phyloP scores from a whole-genome alignment of 2,329 filamentous ascomycete genomes.

The Aspergillaceae sp. region DNA sequence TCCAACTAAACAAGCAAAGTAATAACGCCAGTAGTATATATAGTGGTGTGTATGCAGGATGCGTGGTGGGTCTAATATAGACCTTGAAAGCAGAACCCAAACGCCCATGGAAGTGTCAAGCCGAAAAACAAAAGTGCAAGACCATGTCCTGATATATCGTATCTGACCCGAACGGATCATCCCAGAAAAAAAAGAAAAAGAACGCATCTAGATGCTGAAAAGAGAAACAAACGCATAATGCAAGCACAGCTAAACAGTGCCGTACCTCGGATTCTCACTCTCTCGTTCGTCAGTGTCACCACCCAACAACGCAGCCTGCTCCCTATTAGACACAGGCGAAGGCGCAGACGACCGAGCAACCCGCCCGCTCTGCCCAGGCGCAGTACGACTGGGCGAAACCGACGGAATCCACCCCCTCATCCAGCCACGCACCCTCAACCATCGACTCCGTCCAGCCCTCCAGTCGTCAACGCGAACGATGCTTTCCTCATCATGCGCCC shows the following conservation, averaged over 20 bases:
- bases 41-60: no score
- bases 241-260: slow-evolving; percentile 3
- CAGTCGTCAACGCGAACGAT: slow-evolving; percentile 40
- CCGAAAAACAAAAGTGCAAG: neutral
- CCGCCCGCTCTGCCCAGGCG: neutral
- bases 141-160: neutral
- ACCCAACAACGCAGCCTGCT: slow-evolving; percentile 19
- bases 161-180: neutral
- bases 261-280: slow-evolving; percentile 20
- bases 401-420: slow-evolving; percentile 59
- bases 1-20: no score
- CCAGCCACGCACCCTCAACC: slow-evolving; percentile 54
- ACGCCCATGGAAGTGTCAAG: neutral
- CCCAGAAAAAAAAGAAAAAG: slow-evolving; percentile 1
- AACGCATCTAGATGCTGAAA: neutral
- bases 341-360: neutral
- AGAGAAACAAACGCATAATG: neutral
- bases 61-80: no score
- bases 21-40: no score
- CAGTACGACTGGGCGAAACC: slow-evolving; percentile 24
- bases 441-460: slow-evolving; percentile 36
- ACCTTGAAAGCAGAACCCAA: no score
- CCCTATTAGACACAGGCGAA: neutral
- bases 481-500: slow-evolving; percentile 37
- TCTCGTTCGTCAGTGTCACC: slow-evolving; percentile 3